phyloP scores from a whole-genome alignment of 2,329 filamentous ascomycete species.

The Fusarium circinatum region DNA sequence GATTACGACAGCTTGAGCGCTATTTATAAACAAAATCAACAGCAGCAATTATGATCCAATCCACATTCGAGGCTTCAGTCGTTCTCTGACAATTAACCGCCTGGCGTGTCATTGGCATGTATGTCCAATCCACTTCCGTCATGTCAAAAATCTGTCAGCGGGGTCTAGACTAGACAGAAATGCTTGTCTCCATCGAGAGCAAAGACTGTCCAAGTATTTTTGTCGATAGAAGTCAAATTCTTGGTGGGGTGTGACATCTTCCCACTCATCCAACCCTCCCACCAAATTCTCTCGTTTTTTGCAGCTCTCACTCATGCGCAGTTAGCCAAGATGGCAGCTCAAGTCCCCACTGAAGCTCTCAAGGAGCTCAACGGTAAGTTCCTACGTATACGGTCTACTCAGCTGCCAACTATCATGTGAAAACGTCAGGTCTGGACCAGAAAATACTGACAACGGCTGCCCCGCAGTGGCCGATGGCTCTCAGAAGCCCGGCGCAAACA shows the following conservation, averaged over 20 bases:
- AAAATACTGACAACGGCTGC: conserved; percentile 14
- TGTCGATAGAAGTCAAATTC: conserved; percentile 23
- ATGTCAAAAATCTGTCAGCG: conserved; percentile 42
- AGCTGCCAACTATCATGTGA: neutral
- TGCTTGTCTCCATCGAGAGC: neutral
- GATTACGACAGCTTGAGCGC: neutral
- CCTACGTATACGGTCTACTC: neutral
- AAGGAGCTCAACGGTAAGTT: conserved; percentile 55
- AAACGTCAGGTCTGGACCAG: neutral
- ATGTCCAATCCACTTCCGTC: conserved; percentile 35
- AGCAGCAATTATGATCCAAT: neutral
- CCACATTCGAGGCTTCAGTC: neutral
- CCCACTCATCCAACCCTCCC: conserved; percentile 30
- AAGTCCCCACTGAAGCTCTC: conserved; percentile 56
- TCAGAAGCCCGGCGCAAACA: conserved; percentile 53
- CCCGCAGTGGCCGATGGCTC: conserved; percentile 54
- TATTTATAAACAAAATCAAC: neutral
- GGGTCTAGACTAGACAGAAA: conserved; percentile 23
- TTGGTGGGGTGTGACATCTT: conserved; percentile 42
- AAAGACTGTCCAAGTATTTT: conserved; percentile 8
- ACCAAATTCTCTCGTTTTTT: conserved; percentile 37
- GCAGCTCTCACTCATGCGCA: conserved; percentile 25
- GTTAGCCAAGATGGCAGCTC: conserved; percentile 54
- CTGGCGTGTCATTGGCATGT: conserved; percentile 19
- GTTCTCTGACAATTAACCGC: conserved; percentile 3